Evolutionary conservation across 371 early-diverging fungal species (phyloP).

Genomic region (Blakeslea trispora): DNA sequence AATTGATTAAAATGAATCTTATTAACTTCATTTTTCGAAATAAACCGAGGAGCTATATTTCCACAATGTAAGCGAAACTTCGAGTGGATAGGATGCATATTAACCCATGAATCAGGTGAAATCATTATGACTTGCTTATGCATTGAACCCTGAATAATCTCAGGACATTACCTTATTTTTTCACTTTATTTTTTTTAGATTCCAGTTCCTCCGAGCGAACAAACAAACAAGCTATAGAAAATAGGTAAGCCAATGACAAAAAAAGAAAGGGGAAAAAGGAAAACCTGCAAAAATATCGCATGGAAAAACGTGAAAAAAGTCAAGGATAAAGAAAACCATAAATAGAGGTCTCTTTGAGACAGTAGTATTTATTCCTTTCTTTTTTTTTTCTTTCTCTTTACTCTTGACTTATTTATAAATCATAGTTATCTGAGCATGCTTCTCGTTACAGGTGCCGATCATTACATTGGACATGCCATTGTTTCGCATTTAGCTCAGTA

Average conservation of each 20-base stretch:
- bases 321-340: too few relatives aligned
- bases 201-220: conserved; percentile 16
- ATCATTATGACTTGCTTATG: neutral
- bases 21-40: neutral
- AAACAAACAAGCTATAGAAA: neutral
- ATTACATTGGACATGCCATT: conserved; percentile 43
- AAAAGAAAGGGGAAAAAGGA: neutral
- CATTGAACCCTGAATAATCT: neutral
- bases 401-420: conserved; percentile 4
- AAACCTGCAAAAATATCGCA: too few relatives aligned
- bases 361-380: neutral
- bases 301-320: too few relatives aligned
- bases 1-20: too few relatives aligned
- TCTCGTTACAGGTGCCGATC: conserved; percentile 45
- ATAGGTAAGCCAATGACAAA: neutral
- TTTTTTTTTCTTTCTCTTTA: neutral
- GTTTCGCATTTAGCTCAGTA: conserved; percentile 41
- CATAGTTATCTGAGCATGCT: conserved; percentile 30
- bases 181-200: neutral
- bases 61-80: too few relatives aligned
- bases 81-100: too few relatives aligned
- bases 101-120: too few relatives aligned
- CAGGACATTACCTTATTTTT: neutral
- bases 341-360: neutral
- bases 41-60: conserved; percentile 8